Percentiles rank a stretch among this genome's conserved stretches.
Conservation (phyloP, 768 basidiomycete genomes). For the Suillus occidentalis region DNA sequence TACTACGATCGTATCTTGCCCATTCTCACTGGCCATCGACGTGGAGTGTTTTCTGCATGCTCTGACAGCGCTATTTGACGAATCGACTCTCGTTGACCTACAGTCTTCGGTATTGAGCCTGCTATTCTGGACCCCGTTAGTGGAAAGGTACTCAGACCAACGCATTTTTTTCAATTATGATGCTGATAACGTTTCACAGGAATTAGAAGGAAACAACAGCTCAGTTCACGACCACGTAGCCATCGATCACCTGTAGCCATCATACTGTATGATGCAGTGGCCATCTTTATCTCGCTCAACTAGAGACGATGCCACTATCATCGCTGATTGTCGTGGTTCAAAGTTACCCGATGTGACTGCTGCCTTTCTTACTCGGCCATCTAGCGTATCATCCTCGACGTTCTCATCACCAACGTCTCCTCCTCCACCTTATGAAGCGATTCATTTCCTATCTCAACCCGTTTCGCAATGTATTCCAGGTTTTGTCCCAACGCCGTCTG, state of each 20-base stretch:
- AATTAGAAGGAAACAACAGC: constrained; percentile 67
- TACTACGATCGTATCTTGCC: no score
- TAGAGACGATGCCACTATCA: constrained; percentile 19
- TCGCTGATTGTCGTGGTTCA: constrained; percentile 15
- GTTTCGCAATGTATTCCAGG: constrained; percentile 20
- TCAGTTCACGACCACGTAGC: constrained; percentile 8
- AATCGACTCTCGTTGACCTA: no score
- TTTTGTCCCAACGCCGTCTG: constrained; percentile 18
- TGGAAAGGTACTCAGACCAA: constrained; percentile 53
- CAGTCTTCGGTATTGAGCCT: constrained; percentile 93
- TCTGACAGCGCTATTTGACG: no score
- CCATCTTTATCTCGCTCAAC: constrained; percentile 17
- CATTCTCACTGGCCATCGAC: no score
- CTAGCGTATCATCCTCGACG: constrained; percentile 24
- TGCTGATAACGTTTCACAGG: constrained; percentile 32
- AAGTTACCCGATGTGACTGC: constrained; percentile 21
- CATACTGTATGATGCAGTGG: constrained; percentile 26
- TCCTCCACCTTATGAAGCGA: constrained; percentile 34
- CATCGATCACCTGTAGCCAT: constrained; percentile 25
- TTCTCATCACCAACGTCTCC: constrained; percentile 29
- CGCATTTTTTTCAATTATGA: background rate
- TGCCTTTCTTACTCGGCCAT: constrained; percentile 18
- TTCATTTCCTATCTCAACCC: constrained; percentile 30
- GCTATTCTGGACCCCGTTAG: constrained; percentile 83
- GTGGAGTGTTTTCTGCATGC: no score